Base-by-base conservation (phyloP, 1,284 basidiomycete genomes). In the Naganishia liquefaciens region DNA sequence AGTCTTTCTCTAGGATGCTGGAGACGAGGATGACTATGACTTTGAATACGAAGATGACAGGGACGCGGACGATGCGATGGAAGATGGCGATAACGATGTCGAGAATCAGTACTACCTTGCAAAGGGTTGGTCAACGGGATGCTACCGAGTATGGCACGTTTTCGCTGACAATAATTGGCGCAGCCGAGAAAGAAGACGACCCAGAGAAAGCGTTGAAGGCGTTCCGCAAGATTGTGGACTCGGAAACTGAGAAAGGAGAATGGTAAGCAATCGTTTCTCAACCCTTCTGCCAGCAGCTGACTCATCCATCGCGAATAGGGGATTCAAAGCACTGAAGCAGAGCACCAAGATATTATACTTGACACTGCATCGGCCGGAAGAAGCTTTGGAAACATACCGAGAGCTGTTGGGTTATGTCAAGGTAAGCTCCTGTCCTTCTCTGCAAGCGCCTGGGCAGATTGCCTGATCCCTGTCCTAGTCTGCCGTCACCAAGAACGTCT, bases 61-160 rank as follows among this genome's bases (percentile, higher is more conserved):
- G 55, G 88, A 87, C 67, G 91, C 89, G 42, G 90, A 90, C 42
- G 92, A 84, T 23, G 85, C 87, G 60, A 77, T 75, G 72, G 76
- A 73, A 67, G 84, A 87, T 11, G 90, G 85, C 46, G 89, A 86
- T 65, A 90, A 88, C n/a, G 94, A 97, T 77, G 87, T 97, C 51
- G 96, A 99, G 82, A 99, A 99, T 75, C 87, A 93, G 84, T 99
- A 99, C 81, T 99, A 99, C 80, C 90, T 88, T 58, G 96, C 96
- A 13, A 99, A 99, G 78, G 87, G 92, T 95, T 71, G 67, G 87
- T 11, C 25, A 39, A 19, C 17, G 5, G 42, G 21, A n/a, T n/a
- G n/a, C n/a, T 5, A 15, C 21, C 42, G 5, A 15, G 42, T 19
- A 44, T 5, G 4, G 42, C 39, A 64, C 13, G 21, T 50, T 39